Evolutionary conservation across 2,329 filamentous ascomycete genomes (phyloP).

Genomic region (Fusarium sulawesiense): DNA sequence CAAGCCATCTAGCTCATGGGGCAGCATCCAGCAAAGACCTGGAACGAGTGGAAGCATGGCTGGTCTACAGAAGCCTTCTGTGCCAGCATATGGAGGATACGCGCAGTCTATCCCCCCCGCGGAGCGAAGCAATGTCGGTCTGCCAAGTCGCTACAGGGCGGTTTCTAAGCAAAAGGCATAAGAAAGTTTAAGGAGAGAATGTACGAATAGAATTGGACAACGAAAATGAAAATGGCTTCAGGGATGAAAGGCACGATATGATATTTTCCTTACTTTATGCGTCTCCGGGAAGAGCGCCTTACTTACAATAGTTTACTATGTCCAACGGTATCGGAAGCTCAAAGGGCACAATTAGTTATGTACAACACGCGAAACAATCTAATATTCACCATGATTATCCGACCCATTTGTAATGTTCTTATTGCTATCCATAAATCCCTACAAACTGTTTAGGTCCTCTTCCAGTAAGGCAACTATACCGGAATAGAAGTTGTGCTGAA

Average conservation of each 20-base stretch:
- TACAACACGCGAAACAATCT: background rate
- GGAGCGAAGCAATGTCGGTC: constrained; percentile 26
- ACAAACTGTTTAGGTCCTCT: background rate
- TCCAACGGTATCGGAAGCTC: background rate
- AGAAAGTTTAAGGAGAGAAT: background rate
- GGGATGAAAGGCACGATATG: background rate
- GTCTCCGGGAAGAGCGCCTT: background rate
- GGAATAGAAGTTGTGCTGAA: background rate
- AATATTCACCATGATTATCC: background rate
- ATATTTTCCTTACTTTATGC: background rate
- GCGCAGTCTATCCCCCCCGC: constrained; percentile 18
- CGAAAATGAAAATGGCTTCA: constrained; percentile 1
- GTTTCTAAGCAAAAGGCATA: constrained; percentile 19
- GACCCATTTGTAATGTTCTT: background rate
- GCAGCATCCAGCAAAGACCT: background rate
- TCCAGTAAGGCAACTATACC: background rate
- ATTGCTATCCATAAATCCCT: background rate
- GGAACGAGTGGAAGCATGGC: background rate
- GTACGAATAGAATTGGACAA: background rate
- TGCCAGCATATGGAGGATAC: constrained; percentile 27
- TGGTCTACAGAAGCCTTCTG: background rate
- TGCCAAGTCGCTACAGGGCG: constrained; percentile 27
- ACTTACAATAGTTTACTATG: background rate
- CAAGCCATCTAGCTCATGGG: background rate
- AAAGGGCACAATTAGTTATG: background rate